These are phyloP conservation scores for Leccinellum albellum DNA, from an alignment of 768 basidiomycete species.

Conservation along the genomic window DNA sequence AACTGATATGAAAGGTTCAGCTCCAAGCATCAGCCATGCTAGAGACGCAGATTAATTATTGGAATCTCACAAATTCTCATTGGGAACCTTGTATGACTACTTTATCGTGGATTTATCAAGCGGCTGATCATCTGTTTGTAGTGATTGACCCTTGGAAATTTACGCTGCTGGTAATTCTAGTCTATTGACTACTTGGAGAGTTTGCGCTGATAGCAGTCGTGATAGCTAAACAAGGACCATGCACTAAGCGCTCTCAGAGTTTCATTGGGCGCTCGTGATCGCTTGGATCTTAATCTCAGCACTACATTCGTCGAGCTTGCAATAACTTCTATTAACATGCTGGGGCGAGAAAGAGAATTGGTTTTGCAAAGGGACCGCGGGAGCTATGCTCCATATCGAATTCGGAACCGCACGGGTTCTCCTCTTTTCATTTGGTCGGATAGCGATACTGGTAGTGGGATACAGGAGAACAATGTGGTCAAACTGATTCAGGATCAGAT, in stretches of 20 bases:
- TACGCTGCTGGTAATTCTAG: slow-evolving; percentile 53
- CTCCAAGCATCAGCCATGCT: slow-evolving; percentile 80
- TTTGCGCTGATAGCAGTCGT: slow-evolving; percentile 9
- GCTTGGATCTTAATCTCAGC: slow-evolving; percentile 88
- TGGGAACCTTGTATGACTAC: slow-evolving; percentile 82
- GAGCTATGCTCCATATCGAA: slow-evolving; percentile 88
- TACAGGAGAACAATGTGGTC: slow-evolving; percentile 47
- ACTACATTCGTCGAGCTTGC: slow-evolving; percentile 86
- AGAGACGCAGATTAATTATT: slow-evolving; percentile 84
- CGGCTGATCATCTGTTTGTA: slow-evolving; percentile 27
- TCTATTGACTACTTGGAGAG: neutral
- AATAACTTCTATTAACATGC: slow-evolving; percentile 65
- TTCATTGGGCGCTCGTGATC: slow-evolving; percentile 68
- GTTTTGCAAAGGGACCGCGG: slow-evolving; percentile 77
- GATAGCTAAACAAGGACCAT: slow-evolving; percentile 53
- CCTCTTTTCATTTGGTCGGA: slow-evolving; percentile 85
- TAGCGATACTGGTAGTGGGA: slow-evolving; percentile 47
- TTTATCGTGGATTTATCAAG: neutral
- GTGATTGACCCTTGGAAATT: slow-evolving; percentile 98
- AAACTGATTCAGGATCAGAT: slow-evolving; percentile 71
- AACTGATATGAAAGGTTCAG: slow-evolving; percentile 37
- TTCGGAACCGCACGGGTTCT: slow-evolving; percentile 89
- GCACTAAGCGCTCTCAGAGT: slow-evolving; percentile 51
- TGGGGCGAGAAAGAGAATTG: slow-evolving; percentile 69
- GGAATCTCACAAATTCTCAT: slow-evolving; percentile 95